Evolutionary conservation across 495 filamentous ascomycete species (phyloP).

Genomic region (Penicillium subrubescens): DNA sequence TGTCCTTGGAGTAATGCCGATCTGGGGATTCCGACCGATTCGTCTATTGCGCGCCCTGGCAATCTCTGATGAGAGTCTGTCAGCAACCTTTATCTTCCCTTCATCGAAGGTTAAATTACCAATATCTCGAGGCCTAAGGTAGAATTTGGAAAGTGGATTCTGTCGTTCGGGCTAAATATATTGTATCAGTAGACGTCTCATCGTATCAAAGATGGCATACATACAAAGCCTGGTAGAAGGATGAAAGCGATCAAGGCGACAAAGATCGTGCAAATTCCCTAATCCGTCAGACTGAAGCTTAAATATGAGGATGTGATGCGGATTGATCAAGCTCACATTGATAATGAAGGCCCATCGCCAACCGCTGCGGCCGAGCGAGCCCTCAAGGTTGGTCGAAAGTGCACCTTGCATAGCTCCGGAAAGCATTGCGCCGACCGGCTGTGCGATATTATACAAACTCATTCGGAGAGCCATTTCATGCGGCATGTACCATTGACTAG

Average conservation of each 20-base stretch:
- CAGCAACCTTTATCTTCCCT: background rate
- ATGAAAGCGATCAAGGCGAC: background rate
- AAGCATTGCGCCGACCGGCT: constrained; percentile 22
- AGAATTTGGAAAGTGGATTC: background rate
- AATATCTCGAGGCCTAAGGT: background rate
- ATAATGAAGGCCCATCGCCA: constrained; percentile 31
- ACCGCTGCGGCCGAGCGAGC: constrained; percentile 17
- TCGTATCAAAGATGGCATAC: background rate
- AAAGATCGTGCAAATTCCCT: background rate
- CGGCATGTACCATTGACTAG: background rate
- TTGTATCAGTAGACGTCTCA: background rate
- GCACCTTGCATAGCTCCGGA: constrained; percentile 30
- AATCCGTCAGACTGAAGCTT: background rate
- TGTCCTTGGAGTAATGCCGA: background rate
- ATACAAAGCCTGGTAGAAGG: background rate
- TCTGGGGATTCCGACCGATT: background rate
- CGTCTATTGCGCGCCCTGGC: background rate
- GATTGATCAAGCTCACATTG: constrained; percentile 10
- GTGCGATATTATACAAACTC: background rate
- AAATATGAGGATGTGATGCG: background rate
- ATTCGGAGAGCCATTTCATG: background rate
- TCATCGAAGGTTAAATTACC: background rate
- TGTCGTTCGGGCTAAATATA: background rate
- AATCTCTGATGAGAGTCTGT: background rate
- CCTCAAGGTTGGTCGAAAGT: constrained; percentile 23